Evolutionary conservation across 371 early-diverging fungal genomes (phyloP).

Genomic region (Rhizopus stolonifer): DNA sequence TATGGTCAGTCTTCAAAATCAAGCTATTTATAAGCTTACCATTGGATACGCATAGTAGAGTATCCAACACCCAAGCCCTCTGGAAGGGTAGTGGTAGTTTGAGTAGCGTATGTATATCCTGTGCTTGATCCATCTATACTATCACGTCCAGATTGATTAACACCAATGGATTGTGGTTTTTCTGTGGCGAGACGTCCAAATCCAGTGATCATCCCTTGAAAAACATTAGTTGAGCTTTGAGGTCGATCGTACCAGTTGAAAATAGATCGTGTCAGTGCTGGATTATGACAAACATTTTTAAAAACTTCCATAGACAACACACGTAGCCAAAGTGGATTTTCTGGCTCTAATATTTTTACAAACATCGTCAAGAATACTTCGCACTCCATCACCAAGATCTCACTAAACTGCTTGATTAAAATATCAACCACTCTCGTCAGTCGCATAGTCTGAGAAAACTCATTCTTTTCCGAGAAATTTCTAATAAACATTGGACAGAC

Average conservation of each 20-base stretch:
- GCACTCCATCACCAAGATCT: conserved; percentile 80
- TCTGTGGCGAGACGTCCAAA: conserved; percentile 81
- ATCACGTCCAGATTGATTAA: conserved; percentile 52
- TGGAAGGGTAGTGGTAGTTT: conserved; percentile 1
- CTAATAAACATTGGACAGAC: conserved; percentile 89
- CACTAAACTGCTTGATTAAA: conserved; percentile 78
- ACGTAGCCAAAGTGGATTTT: conserved; percentile 82
- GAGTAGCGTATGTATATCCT: conserved; percentile 9
- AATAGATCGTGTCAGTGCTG: conserved; percentile 60
- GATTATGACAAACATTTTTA: conserved; percentile 66
- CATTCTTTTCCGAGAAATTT: conserved; percentile 82
- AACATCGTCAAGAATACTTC: conserved; percentile 92
- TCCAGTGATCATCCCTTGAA: conserved; percentile 78
- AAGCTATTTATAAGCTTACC: conserved; percentile 42
- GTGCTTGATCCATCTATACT: conserved; percentile 33
- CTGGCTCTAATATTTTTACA: conserved; percentile 78
- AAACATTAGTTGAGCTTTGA: conserved; percentile 70
- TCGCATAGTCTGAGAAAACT: conserved; percentile 85
- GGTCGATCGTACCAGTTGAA: conserved; percentile 78
- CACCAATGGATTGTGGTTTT: conserved; percentile 68
- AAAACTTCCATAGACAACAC: conserved; percentile 88
- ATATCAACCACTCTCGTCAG: conserved; percentile 80
- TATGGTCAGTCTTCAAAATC: not conserved
- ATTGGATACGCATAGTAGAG: conserved; percentile 74
- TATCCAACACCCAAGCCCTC: conserved; percentile 45